Base-by-base conservation (phyloP, 352 stramenopile genomes). In the Discostella stelligera region DNA sequence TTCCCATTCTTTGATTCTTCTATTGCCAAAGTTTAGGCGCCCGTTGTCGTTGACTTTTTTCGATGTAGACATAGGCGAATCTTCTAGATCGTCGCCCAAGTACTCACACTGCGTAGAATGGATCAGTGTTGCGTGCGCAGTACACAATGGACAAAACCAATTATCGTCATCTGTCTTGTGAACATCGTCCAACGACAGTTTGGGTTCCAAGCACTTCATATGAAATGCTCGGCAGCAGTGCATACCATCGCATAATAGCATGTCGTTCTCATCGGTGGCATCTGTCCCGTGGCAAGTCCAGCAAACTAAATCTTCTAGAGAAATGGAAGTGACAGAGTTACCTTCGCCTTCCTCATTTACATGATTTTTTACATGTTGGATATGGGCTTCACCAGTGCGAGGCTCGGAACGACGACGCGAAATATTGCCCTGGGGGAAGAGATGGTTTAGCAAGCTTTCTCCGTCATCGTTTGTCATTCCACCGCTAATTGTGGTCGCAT, bases 71-170 rank as follows among this genome's bases (percentile, higher is more conserved):
- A 44, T 11, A 16, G 48, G 20, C 4, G 10, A 56, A n/a, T 74
- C 54, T 37, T 41, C 63, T 64, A 65, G 80, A 49, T 82, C 77
- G 58, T 89, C 62, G 21, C 74, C 78, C 16, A 74, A 53, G 53
- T 82, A 88, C 39, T 86, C 72, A 3, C 18, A 41, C 55, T 93
- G 79, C 8, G 85, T 74, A 65, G 78, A 74, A 48, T 80, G 66
- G 37, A 88, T 71, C 10, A 84, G 55, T 18, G 76, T 75, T 6
- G 74, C 69, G 55, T 85, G 61, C 16, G 64, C 44, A 14, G 20
- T 56, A 71, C 89, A 94, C 46, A 91, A 61, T 0, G 85, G 89
- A 71, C 90, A 94, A 63, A 93, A 94, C 89, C 90, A 94, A 79
- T 89, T 74, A 20, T 88, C 84, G 18, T 91, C 71, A 37, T 80